These are phyloP conservation scores for Articulospora tetracladia DNA, from an alignment of 495 filamentous ascomycete genomes.

Conservation along the genomic window DNA sequence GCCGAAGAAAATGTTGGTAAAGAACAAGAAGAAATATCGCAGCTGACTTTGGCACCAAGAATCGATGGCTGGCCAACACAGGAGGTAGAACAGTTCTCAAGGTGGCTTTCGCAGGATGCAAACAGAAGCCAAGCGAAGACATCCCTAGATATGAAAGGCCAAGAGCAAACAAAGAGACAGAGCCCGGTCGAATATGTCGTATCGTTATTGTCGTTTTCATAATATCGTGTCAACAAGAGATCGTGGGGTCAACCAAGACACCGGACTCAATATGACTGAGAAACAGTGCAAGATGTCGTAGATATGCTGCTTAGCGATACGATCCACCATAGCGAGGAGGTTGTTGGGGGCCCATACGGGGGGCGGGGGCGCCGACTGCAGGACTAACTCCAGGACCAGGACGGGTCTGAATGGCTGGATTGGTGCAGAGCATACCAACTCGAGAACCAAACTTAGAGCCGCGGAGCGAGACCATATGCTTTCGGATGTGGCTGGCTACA, in stretches of 20 bases:
- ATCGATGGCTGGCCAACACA: conserved; percentile 20
- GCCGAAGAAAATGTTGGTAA: conserved; percentile 45
- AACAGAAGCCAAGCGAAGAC: conserved; percentile 24
- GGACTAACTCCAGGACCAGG: conserved; percentile 74
- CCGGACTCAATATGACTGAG: conserved; percentile 19
- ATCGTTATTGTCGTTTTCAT: conserved; percentile 19
- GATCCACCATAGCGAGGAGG: conserved; percentile 39
- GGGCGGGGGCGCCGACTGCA: conserved; percentile 43
- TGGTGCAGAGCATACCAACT: conserved; percentile 98
- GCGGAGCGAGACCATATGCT: conserved; percentile 98
- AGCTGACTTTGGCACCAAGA: conserved; percentile 29
- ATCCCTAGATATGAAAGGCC: conserved; percentile 27
- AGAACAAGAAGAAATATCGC: conserved; percentile 26
- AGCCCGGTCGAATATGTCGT: conserved; percentile 25
- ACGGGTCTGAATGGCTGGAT: conserved; percentile 79
- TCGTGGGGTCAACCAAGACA: conserved; percentile 23
- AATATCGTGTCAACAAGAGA: conserved; percentile 18
- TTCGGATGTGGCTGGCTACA: conserved; percentile 89
- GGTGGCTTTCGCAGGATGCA: conserved; percentile 29
- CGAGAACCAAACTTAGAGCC: conserved; percentile 98
- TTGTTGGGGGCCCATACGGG: conserved; percentile 50
- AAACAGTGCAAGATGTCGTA: conserved; percentile 17
- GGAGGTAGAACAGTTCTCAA: conserved; percentile 29
- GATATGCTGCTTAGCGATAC: conserved; percentile 41
- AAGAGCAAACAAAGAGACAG: conserved; percentile 23